Base-by-base conservation (phyloP, 768 basidiomycete species). In the Auriscalpium microsporum region DNA sequence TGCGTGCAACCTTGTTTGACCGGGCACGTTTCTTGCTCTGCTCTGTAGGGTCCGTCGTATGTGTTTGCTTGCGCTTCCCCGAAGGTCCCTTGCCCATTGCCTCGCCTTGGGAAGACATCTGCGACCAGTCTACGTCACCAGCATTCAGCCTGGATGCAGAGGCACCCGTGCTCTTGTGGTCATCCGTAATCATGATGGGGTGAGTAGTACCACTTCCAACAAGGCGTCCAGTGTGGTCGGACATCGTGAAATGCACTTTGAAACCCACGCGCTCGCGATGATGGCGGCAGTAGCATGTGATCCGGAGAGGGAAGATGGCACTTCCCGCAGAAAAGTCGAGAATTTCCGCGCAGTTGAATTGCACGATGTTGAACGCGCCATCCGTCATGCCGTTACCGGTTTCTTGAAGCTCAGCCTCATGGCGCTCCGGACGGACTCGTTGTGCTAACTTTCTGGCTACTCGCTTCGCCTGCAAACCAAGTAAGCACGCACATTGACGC, bases 131-230 rank as follows among this genome's bases (percentile, higher is more conserved):
- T 40, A 73, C 64, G 52, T 79, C 60, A 4, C 40, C 37, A 34
- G 57, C 34, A 14, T 17, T 48, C 21, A 53, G 46, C 3, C 56
- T 62, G 63, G 68, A 66, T n/a, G 63, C 53, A 44, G 60, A 66
- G 54, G 67, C 63, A 8, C 66, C 68, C 4, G 74, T 80, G 33
- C 90, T 93, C 73, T 99, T 99, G 74, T 99, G 96, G 70, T 99
- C 96, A 73, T 99, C 96, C 1, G 95, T 99, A 62, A 98, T 98
- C 86, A 98, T 94, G 62, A 99, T 94, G 4, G 95, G 92, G 34
- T 84, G 82, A 1, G 93, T 90, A 53, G 76, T 79, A 5, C 92
- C 93, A 8, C 80, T 77, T 13, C 90, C 94, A 52, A 98, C 82
- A 48, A 91, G 70, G 19, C 87, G 80, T 2, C 94, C 94, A 23